These are phyloP conservation scores for Mycena amicta DNA, from an alignment of 768 basidiomycete genomes.

Conservation along the genomic window DNA sequence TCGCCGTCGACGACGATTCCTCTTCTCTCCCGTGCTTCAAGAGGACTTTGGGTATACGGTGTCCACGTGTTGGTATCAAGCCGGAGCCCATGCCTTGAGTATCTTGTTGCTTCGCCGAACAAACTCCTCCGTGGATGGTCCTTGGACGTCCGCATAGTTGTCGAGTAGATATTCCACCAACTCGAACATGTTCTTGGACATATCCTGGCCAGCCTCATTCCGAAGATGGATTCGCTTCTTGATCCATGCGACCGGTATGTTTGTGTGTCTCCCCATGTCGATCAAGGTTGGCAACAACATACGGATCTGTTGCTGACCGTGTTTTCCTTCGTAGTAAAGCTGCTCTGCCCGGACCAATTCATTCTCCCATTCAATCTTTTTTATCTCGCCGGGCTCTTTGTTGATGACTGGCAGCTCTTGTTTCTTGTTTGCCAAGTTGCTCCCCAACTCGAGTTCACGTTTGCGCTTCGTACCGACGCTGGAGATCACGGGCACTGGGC, in stretches of 20 bases:
- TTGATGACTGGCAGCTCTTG: neutral
- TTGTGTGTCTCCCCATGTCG: neutral
- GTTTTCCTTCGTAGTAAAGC: neutral
- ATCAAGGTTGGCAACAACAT: neutral
- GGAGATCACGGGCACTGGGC: no score
- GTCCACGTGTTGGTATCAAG: no score
- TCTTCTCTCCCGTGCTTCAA: no score
- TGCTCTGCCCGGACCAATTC: neutral
- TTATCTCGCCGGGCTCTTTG: neutral
- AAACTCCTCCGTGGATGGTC: no score
- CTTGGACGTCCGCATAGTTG: neutral
- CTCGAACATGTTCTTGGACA: slow-evolving; percentile 5
- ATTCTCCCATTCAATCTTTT: neutral
- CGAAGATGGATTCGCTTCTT: neutral
- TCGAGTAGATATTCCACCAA: neutral
- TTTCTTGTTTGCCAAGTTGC: neutral
- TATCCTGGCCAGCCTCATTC: neutral
- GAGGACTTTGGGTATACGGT: no score
- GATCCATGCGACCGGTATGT: slow-evolving; percentile 7
- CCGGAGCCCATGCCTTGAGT: no score
- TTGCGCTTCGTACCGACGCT: neutral
- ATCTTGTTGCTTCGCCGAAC: no score
- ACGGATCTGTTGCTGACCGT: neutral
- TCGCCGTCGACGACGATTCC: neutral
- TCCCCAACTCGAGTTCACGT: neutral